Conservation (phyloP, 2,329 filamentous ascomycete species). For the Colletotrichum cereale region DNA sequence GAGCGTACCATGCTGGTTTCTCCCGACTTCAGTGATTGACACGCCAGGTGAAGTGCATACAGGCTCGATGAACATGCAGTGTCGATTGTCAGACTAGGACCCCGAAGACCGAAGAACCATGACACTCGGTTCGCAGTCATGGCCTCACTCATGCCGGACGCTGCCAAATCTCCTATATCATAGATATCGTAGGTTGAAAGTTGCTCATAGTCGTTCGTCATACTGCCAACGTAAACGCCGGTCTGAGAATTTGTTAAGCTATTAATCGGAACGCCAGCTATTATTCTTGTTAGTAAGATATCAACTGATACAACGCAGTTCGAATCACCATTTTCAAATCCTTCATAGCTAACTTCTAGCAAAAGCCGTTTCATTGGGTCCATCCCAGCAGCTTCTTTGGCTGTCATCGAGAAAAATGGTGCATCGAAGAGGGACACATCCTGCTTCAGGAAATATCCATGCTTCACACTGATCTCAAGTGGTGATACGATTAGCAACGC, state of each 20-base stretch:
- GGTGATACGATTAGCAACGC: neutral
- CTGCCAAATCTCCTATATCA: conserved; percentile 52
- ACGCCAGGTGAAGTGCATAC: conserved; percentile 49
- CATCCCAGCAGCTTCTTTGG: conserved; percentile 63
- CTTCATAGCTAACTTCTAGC: conserved; percentile 52
- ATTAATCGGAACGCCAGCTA: conserved; percentile 62
- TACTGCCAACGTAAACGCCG: conserved; percentile 63
- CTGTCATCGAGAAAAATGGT: conserved; percentile 63
- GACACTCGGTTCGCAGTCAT: conserved; percentile 42
- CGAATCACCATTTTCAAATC: conserved; percentile 52
- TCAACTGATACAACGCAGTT: neutral
- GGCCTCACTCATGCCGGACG: conserved; percentile 19
- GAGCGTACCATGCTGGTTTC: conserved; percentile 44
- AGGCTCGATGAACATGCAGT: conserved; percentile 53
- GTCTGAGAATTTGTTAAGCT: conserved; percentile 59
- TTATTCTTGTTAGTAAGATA: conserved; percentile 39
- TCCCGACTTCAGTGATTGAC: conserved; percentile 46
- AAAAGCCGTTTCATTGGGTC: conserved; percentile 55
- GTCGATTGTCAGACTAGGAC: conserved; percentile 50
- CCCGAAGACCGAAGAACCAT: conserved; percentile 45
- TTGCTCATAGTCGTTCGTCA: conserved; percentile 61
- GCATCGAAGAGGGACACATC: conserved; percentile 64
- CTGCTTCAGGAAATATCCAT: conserved; percentile 58
- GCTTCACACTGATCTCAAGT: conserved; percentile 37
- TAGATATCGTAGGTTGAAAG: conserved; percentile 58